Conservation (phyloP, 2,329 filamentous ascomycete genomes). For the Aspergillus quadricinctus region DNA sequence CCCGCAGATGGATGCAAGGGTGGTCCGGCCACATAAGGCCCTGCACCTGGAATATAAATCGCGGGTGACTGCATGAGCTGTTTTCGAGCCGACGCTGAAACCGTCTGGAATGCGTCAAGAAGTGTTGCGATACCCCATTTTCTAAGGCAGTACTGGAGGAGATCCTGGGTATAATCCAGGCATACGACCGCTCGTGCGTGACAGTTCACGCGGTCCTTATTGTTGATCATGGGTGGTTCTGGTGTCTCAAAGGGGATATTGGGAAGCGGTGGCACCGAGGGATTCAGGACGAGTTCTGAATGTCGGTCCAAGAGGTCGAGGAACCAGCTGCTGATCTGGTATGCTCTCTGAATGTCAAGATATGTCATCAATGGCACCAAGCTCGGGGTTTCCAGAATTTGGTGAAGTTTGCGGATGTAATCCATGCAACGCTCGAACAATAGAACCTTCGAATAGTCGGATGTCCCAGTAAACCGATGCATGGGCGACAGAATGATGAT, state of each 20-base stretch:
- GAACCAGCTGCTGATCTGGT: conserved; percentile 61
- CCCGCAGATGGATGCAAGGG: conserved; percentile 6
- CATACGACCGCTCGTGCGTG: conserved; percentile 30
- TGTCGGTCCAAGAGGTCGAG: conserved; percentile 54
- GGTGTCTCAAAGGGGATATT: conserved; percentile 28
- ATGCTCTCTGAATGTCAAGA: conserved; percentile 79
- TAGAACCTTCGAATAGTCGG: conserved; percentile 70
- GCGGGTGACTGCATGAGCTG: conserved; percentile 21
- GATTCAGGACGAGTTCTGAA: conserved; percentile 42
- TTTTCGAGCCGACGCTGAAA: conserved; percentile 24
- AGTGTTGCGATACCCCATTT: conserved; percentile 32
- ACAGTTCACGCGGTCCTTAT: conserved; percentile 31
- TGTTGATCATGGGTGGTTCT: conserved; percentile 26
- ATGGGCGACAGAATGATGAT: conserved; percentile 85
- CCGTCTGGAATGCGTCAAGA: conserved; percentile 29
- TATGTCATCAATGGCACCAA: conserved; percentile 73
- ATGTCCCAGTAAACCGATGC: conserved; percentile 63
- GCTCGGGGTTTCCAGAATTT: conserved; percentile 57
- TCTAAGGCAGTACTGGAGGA: conserved; percentile 30
- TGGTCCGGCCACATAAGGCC: conserved; percentile 11
- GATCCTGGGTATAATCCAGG: conserved; percentile 26
- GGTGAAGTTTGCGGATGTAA: conserved; percentile 73
- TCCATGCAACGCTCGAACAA: conserved; percentile 82
- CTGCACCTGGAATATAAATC: conserved; percentile 16
- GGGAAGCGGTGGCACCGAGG: conserved; percentile 25